Evolutionary conservation across 2,329 filamentous ascomycete genomes (phyloP).

Genomic region (Ophiostoma piceae): DNA sequence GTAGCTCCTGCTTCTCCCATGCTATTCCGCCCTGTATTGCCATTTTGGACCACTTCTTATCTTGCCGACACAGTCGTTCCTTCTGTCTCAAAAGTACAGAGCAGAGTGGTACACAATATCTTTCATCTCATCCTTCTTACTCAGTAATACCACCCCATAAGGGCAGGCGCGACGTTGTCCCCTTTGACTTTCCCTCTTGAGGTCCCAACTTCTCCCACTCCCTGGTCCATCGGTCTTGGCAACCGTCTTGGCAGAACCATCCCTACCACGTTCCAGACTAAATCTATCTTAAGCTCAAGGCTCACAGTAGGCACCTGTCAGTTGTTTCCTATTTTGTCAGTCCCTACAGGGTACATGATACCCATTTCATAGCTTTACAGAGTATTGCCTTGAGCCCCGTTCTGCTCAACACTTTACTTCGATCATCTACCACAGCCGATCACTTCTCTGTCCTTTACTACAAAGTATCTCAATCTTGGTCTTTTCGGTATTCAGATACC

Average conservation of each 20-base stretch:
- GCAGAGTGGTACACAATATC: no score
- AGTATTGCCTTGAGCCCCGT: neutral
- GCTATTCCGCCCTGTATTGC: neutral
- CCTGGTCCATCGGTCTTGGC: neutral
- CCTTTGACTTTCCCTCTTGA: neutral
- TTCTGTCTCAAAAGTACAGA: neutral
- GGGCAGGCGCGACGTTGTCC: neutral
- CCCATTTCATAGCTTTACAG: no score
- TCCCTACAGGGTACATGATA: neutral
- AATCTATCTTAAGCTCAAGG: neutral
- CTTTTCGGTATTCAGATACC: no score
- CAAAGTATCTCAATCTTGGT: no score
- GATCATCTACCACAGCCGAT: neutral
- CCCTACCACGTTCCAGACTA: constrained; percentile 5
- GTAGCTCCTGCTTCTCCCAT: neutral
- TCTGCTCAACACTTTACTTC: neutral
- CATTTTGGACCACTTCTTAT: neutral
- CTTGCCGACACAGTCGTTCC: neutral
- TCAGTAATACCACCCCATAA: neutral
- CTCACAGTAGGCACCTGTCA: neutral
- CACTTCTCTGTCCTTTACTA: neutral
- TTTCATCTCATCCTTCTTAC: neutral
- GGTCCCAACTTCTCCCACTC: neutral
- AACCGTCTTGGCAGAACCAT: neutral
- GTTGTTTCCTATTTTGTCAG: neutral